Percentiles rank a stretch among this genome's conserved stretches.
Conservation (phyloP, 179 eudicot species). For the Silene coronaria region DNA sequence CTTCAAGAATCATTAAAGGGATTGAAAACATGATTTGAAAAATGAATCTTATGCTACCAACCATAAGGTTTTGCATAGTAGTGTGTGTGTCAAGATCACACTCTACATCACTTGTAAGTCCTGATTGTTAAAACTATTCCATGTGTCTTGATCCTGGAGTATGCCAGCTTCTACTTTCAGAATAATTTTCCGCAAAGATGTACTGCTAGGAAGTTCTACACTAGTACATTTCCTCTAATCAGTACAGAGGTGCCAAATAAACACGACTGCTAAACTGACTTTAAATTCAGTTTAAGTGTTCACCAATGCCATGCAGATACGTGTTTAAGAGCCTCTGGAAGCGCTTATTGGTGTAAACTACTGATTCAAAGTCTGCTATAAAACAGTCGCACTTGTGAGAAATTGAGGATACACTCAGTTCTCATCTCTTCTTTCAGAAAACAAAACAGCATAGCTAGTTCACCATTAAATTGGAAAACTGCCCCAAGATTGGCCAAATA, state of each 20-base stretch:
- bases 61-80: neutral
- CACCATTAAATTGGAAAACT: neutral
- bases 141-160: neutral
- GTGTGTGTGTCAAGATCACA: neutral
- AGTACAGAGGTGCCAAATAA: neutral
- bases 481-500: neutral
- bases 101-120: neutral
- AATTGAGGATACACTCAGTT: neutral
- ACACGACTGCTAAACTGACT: neutral
- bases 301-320: neutral
- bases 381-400: neutral
- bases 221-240: too few species aligned
- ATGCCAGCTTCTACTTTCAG: neutral
- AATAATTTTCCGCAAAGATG: neutral
- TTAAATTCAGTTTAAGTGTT: neutral
- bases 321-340: neutral
- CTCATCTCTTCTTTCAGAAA: neutral
- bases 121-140: too few species aligned
- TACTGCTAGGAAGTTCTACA: too few species aligned
- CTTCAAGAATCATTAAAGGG: too few species aligned
- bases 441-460: neutral
- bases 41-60: too few species aligned
- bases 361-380: neutral
- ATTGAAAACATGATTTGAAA: too few species aligned
- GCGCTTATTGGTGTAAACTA: neutral